These are phyloP conservation scores for Chaetomium fimeti DNA, from an alignment of 495 filamentous ascomycete species.

Conservation along the genomic window DNA sequence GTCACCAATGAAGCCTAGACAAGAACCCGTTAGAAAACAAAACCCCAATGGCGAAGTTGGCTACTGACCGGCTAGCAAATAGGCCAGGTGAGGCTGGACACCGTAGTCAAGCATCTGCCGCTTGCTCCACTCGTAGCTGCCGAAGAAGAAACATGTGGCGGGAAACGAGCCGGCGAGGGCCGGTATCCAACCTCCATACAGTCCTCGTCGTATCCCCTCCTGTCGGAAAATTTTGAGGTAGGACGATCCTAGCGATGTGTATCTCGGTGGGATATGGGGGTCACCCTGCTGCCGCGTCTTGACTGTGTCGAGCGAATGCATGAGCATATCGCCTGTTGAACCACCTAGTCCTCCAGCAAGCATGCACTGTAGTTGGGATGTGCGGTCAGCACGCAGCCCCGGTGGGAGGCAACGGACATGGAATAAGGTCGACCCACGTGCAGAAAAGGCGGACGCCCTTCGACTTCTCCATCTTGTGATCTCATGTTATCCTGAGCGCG, in stretches of 20 bases:
- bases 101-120: conserved; percentile 80
- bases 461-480: conserved; percentile 43
- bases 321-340: conserved; percentile 90
- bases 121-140: conserved; percentile 94
- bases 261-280: conserved; percentile 84
- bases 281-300: conserved; percentile 99
- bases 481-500: conserved; percentile 42
- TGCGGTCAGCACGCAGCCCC: conserved; percentile 21
- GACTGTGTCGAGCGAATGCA: conserved; percentile 98
- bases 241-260: conserved; percentile 80
- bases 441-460: conserved; percentile 47
- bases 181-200: conserved; percentile 91
- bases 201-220: conserved; percentile 79
- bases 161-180: conserved; percentile 91
- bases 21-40: conserved; percentile 27
- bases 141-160: conserved; percentile 93
- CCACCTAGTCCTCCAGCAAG: conserved; percentile 89
- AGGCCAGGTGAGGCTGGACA: conserved; percentile 73
- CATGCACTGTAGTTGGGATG: conserved; percentile 66
- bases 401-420: not conserved
- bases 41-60: not conserved
- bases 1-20: conserved; percentile 80
- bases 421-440: conserved; percentile 38
- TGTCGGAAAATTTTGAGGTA: conserved; percentile 91
- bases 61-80: conserved; percentile 71